Evolutionary conservation across 352 stramenopile genomes (phyloP).

Genomic region (Phytophthora citricola): DNA sequence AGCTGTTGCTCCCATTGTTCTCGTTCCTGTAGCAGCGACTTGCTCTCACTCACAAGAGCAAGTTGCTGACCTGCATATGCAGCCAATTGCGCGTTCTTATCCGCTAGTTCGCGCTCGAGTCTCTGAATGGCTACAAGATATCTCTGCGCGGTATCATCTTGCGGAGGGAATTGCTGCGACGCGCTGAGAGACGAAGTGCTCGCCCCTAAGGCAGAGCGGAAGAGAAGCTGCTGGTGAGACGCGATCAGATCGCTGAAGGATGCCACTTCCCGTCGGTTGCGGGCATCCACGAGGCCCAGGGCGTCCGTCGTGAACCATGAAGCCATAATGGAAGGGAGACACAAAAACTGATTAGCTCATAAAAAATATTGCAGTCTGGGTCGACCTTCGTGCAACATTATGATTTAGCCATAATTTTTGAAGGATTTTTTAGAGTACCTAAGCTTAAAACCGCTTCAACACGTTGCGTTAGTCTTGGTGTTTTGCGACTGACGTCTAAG

Average conservation of each 20-base stretch:
- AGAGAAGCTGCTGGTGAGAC: constrained; percentile 77
- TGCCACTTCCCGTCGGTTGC: constrained; percentile 69
- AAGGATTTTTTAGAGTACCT: no score
- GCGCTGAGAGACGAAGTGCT: constrained; percentile 28
- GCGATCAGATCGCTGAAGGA: constrained; percentile 64
- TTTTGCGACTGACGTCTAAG: neutral
- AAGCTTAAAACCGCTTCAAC: no score
- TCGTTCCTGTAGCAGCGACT: constrained; percentile 71
- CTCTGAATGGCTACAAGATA: constrained; percentile 74
- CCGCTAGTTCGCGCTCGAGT: constrained; percentile 72
- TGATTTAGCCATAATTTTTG: no score
- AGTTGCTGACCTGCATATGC: constrained; percentile 64
- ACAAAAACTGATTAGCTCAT: neutral
- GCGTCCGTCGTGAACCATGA: constrained; percentile 49
- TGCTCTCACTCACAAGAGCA: constrained; percentile 74
- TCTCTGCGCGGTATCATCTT: constrained; percentile 45
- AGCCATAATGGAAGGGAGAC: neutral
- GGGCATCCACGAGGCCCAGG: constrained; percentile 62
- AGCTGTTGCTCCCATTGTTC: constrained; percentile 68
- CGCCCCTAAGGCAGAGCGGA: constrained; percentile 37
- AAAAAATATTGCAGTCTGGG: no score
- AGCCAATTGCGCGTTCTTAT: constrained; percentile 68
- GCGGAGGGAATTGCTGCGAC: constrained; percentile 13
- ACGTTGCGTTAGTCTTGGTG: no score
- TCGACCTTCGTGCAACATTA: no score